Evolutionary conservation across 495 filamentous ascomycete genomes (phyloP).

Genomic region (Hamigera avellanea): DNA sequence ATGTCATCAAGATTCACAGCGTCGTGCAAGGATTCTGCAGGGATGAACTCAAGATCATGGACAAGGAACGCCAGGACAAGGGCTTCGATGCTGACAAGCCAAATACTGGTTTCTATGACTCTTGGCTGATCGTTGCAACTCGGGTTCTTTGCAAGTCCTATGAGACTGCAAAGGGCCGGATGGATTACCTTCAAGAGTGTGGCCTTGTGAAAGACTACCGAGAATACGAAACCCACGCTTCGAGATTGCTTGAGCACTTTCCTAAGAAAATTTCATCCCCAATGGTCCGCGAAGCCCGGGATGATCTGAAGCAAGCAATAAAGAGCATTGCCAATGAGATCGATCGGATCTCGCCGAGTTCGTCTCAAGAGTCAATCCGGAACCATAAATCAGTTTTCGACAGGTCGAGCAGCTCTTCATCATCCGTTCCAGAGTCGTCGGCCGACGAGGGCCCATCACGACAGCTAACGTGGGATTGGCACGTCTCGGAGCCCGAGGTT

Average conservation of each 20-base stretch:
- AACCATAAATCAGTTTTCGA: constrained; percentile 60
- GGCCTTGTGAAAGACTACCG: constrained; percentile 63
- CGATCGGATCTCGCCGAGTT: constrained; percentile 39
- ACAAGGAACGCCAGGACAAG: constrained; percentile 34
- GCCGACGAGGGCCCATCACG: constrained; percentile 23
- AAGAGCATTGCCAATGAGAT: constrained; percentile 46
- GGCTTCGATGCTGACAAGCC: neutral
- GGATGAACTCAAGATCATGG: constrained; percentile 47
- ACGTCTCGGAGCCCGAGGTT: constrained; percentile 15
- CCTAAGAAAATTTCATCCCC: constrained; percentile 18
- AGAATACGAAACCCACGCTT: constrained; percentile 57
- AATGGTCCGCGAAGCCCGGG: constrained; percentile 35
- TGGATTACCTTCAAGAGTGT: constrained; percentile 38
- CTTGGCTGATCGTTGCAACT: constrained; percentile 52
- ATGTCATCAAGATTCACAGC: constrained; percentile 63
- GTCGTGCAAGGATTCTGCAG: constrained; percentile 74
- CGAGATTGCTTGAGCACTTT: constrained; percentile 34
- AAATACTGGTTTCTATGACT: constrained; percentile 26
- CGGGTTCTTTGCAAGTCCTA: constrained; percentile 52
- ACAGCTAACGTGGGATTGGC: constrained; percentile 22
- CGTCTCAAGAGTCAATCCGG: constrained; percentile 34
- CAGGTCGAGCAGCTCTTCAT: constrained; percentile 54
- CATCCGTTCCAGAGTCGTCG: constrained; percentile 28
- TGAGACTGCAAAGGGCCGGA: constrained; percentile 46
- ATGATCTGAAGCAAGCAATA: constrained; percentile 35